Evolutionary conservation across 1,284 basidiomycete species (phyloP), one percentile per base, ranked within the genome.

Genomic region (Polyporus tsugae): DNA sequence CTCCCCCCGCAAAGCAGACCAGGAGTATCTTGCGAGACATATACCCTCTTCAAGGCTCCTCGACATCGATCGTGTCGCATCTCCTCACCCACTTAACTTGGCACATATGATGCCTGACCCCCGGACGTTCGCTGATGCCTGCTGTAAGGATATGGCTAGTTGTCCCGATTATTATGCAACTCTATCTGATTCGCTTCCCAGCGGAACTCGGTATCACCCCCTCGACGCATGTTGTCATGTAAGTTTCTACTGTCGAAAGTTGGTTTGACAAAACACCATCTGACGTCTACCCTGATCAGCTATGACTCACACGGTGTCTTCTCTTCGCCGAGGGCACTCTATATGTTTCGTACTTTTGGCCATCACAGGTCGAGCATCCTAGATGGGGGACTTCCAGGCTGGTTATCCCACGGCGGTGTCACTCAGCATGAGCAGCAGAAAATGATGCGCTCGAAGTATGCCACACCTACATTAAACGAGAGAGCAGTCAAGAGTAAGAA

Each of bases 71-170:
- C 85, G 89, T 61, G 91, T 94, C 29, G 89, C 92, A 2, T 89
- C 86, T 68, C 77, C 86, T 10, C 86, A 92, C 76, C 84, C 90
- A 75, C 84, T 96, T 5, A 92, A 92, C 15, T 83, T 99, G 22
- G 93, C 93, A 75, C 97, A 99, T 81, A 99, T 99, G 96, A 91
- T 99, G 87, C 97, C 97, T 4, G 81, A 84, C 22, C 83, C 82
- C 38, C 83, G 87, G 52, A 81, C 83, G n/a, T 99, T 99, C 80
- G 91, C 91, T 19, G 82, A 87, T 66, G 91, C 94, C 10, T 95
- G 93, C 75, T 89, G 95, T 95, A 81, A 73, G 90, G 78, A 25
- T 13, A n/a, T 36, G 25, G 15, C n/a, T 7, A 6, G 29, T 19
- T 7, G 66, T 70, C 66, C 65, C 49, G 25, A 49, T 29, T 15